These are phyloP conservation scores for Escovopsis weberi DNA, from an alignment of 2,329 filamentous ascomycete species.

Conservation along the genomic window DNA sequence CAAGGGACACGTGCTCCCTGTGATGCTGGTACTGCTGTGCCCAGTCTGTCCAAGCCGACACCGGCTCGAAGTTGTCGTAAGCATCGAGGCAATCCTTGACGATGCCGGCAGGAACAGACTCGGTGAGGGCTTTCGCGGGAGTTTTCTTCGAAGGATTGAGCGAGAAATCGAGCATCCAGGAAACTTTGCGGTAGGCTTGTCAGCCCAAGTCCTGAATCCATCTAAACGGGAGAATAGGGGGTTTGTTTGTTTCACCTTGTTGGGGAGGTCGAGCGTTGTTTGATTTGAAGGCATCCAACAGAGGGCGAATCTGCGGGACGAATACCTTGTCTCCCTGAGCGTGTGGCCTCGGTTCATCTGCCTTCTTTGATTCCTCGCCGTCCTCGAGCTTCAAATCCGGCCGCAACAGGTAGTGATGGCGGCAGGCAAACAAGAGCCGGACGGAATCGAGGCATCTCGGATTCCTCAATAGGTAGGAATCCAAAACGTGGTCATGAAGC, in stretches of 20 bases:
- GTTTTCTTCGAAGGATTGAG: neutral
- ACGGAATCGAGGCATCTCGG: slow-evolving; percentile 5
- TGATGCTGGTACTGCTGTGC: no score
- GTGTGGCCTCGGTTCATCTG: neutral
- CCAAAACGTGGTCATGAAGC: slow-evolving; percentile 6
- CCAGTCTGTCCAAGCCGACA: neutral
- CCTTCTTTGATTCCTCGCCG: no score
- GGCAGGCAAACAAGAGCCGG: slow-evolving; percentile 9
- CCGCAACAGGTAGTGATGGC: slow-evolving; percentile 7
- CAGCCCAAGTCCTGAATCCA: neutral
- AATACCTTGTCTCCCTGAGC: neutral
- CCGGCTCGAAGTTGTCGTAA: slow-evolving; percentile 2
- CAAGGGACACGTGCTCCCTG: neutral
- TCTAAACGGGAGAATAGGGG: no score
- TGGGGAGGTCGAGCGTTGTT: neutral
- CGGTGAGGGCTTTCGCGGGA: neutral
- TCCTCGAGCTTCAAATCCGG: neutral
- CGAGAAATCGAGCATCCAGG: neutral
- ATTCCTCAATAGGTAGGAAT: slow-evolving; percentile 10
- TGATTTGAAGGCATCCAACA: neutral
- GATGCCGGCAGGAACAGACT: neutral
- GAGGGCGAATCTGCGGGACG: neutral
- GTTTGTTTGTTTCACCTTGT: neutral
- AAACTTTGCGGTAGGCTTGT: neutral
- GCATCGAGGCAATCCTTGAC: slow-evolving; percentile 4